Evolutionary conservation across 352 stramenopile genomes (phyloP).

Genomic region (Pythium brachiatum): DNA sequence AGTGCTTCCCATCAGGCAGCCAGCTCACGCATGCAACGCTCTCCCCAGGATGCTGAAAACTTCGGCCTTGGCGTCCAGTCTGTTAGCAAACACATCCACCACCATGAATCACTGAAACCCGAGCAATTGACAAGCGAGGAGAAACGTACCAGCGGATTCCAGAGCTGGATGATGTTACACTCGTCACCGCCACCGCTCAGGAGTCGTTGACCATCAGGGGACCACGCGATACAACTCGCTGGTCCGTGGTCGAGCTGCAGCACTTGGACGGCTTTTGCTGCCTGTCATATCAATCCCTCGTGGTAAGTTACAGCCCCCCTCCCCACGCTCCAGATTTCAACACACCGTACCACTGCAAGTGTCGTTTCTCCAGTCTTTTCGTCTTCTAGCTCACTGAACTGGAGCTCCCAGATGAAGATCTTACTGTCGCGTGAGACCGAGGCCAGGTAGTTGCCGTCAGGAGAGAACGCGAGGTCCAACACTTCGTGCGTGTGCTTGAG

Average conservation of each 20-base stretch:
- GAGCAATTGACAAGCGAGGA: too few species aligned
- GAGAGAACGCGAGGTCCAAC: slow-evolving; percentile 76
- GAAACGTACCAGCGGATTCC: slow-evolving; percentile 47
- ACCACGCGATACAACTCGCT: slow-evolving; percentile 65
- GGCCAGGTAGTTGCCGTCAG: slow-evolving; percentile 69
- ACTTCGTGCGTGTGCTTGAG: slow-evolving; percentile 55
- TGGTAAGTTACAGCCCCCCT: neutral
- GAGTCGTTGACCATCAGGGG: slow-evolving; percentile 52
- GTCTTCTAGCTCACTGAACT: slow-evolving; percentile 23
- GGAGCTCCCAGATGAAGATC: slow-evolving; percentile 72
- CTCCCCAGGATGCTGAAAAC: slow-evolving; percentile 57
- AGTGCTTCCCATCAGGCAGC: slow-evolving; percentile 54
- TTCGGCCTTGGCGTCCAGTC: slow-evolving; percentile 46
- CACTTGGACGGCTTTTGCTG: slow-evolving; percentile 33
- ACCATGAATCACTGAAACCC: neutral
- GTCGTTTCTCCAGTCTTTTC: slow-evolving; percentile 18
- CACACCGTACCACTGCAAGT: neutral
- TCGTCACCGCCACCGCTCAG: slow-evolving; percentile 48
- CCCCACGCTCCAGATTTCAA: neutral
- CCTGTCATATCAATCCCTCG: slow-evolving; percentile 4
- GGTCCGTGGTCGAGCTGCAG: slow-evolving; percentile 47
- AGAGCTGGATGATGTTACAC: slow-evolving; percentile 62
- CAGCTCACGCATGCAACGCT: slow-evolving; percentile 51
- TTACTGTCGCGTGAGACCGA: slow-evolving; percentile 75
- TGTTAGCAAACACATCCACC: slow-evolving; percentile 14